Conservation (phyloP, 108 stramenopile species). For the Pelagomonas calceolata region DNA sequence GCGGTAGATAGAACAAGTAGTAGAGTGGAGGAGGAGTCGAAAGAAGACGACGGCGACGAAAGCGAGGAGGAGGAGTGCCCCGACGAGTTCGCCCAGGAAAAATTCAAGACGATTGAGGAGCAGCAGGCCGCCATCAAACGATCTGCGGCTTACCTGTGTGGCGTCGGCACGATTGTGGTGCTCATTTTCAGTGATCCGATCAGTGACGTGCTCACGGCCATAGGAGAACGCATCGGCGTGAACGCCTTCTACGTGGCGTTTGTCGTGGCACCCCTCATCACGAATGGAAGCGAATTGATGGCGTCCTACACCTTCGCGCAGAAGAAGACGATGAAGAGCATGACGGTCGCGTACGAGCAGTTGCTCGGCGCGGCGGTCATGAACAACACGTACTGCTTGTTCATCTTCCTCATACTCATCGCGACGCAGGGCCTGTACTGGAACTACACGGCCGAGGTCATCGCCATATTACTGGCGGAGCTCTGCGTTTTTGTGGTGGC, state of each 20-base stretch:
- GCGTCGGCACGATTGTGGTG: constrained; percentile 70
- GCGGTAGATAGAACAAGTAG: not conserved
- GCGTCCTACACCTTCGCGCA: constrained; percentile 78
- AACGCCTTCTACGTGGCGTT: constrained; percentile 89
- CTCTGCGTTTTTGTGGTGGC: constrained; percentile 45
- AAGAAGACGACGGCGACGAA: constrained; percentile 52
- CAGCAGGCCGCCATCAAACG: constrained; percentile 71
- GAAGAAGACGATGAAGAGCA: constrained; percentile 84
- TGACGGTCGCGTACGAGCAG: constrained; percentile 53
- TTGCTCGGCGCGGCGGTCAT: constrained; percentile 87
- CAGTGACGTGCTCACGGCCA: constrained; percentile 84
- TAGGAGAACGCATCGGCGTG: constrained; percentile 58
- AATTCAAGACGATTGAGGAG: constrained; percentile 48
- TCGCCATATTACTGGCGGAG: constrained; percentile 78
- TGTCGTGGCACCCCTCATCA: constrained; percentile 84
- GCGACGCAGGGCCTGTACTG: constrained; percentile 78
- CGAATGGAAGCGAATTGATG: constrained; percentile 87
- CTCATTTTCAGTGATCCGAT: constrained; percentile 85
- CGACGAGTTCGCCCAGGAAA: constrained; percentile 45
- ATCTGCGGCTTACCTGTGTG: constrained; percentile 66
- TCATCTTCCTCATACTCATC: constrained; percentile 84
- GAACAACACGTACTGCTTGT: constrained; percentile 95
- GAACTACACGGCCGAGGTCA: constrained; percentile 90
- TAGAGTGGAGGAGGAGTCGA: constrained; percentile 7
- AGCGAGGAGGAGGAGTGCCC: constrained; percentile 37